phyloP scores from a whole-genome alignment of 2,329 filamentous ascomycete genomes.

The Fusarium graminum region DNA sequence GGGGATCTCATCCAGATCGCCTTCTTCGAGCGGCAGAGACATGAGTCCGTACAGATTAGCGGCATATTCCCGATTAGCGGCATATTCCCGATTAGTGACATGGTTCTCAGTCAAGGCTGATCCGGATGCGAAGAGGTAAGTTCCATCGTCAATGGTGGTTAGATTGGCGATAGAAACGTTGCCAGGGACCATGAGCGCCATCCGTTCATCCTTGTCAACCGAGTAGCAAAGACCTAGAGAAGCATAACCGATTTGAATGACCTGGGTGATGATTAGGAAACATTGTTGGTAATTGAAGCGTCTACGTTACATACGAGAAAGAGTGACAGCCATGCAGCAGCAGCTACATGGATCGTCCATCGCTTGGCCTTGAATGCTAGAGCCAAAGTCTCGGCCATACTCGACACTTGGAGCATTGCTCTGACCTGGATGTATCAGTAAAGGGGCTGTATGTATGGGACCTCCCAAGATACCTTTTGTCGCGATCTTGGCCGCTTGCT shows the following conservation, averaged over 20 bases:
- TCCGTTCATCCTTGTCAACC: conserved; percentile 54
- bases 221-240: conserved; percentile 59
- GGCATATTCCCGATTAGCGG: conserved; percentile 57
- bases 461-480: conserved; percentile 51
- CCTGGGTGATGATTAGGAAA: conserved; percentile 42
- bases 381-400: conserved; percentile 28
- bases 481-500: conserved; percentile 53
- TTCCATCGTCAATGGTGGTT: too few relatives aligned
- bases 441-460: too few relatives aligned
- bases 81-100: too few relatives aligned
- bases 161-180: conserved; percentile 55
- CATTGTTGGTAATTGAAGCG: too few relatives aligned
- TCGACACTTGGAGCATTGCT: conserved; percentile 28
- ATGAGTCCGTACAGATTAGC: conserved; percentile 59
- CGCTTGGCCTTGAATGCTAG: conserved; percentile 33
- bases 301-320: conserved; percentile 15
- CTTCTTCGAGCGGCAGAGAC: conserved; percentile 48
- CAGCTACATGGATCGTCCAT: conserved; percentile 26
- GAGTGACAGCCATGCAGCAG: conserved; percentile 23
- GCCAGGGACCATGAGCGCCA: conserved; percentile 51
- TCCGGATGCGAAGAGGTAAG: too few relatives aligned
- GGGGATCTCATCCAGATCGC: conserved; percentile 36
- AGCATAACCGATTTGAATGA: conserved; percentile 58
- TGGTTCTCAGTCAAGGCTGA: too few relatives aligned
- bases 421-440: conserved; percentile 11